These are phyloP conservation scores for Pleurotus salmoneostramineus DNA, from an alignment of 768 basidiomycete species.

Conservation along the genomic window DNA sequence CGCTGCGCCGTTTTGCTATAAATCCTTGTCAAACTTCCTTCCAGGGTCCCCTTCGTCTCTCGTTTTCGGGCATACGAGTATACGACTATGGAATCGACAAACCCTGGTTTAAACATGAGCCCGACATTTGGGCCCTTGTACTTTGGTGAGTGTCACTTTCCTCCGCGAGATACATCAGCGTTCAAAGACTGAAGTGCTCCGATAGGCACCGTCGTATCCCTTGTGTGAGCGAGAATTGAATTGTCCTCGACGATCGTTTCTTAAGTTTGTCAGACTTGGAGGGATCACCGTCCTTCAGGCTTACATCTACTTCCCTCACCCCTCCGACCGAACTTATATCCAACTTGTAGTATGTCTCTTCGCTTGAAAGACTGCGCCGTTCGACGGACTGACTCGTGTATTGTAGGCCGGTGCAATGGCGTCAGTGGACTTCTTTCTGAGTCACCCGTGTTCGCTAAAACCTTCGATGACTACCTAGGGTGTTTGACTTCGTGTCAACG, in stretches of 20 bases:
- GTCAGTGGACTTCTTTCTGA: slow-evolving; percentile 5
- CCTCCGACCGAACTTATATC: slow-evolving; percentile 22
- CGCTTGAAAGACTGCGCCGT: background rate
- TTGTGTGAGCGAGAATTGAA: slow-evolving; percentile 25
- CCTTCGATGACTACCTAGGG: slow-evolving; percentile 2
- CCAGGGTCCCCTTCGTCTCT: too few relatives aligned
- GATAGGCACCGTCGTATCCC: slow-evolving; percentile 1
- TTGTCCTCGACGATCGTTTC: background rate
- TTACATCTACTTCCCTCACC: slow-evolving; percentile 33
- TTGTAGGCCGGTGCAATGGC: slow-evolving; percentile 14
- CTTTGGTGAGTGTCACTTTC: background rate
- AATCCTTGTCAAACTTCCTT: too few relatives aligned
- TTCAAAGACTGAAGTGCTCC: background rate
- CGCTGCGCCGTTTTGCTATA: too few relatives aligned
- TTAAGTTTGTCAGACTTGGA: slow-evolving; percentile 22
- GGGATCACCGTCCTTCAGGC: slow-evolving; percentile 40
- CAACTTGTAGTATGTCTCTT: slow-evolving; percentile 24
- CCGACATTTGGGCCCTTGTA: background rate
- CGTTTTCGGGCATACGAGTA: background rate
- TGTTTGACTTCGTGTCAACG: slow-evolving; percentile 34
- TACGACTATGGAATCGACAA: background rate
- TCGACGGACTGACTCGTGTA: background rate
- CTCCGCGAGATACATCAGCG: background rate
- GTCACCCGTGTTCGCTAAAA: background rate
- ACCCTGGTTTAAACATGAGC: background rate